These are phyloP conservation scores for Triticum timopheevii DNA, from an alignment of 176 grass and related monocot species.

Conservation along the genomic window DNA sequence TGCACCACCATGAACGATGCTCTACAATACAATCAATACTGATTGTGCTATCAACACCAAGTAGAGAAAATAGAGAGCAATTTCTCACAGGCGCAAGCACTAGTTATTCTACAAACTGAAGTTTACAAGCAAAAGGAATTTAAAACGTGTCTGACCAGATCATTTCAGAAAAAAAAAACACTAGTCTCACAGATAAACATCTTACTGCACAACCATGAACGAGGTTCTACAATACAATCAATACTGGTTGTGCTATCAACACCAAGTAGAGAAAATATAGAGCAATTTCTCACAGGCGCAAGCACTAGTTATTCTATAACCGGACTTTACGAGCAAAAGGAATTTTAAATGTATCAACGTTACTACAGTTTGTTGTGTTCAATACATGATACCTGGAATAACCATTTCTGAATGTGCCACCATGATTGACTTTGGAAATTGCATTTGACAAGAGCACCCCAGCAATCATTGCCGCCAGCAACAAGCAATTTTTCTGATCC, in stretches of 20 bases:
- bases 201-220: no score
- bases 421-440: conserved; percentile 3
- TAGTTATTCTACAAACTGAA: no score
- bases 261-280: background rate
- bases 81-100: no score
- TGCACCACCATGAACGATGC: no score
- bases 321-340: background rate
- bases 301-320: background rate
- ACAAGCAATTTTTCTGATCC: background rate
- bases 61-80: no score
- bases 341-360: background rate
- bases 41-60: no score
- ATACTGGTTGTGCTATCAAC: background rate
- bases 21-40: no score
- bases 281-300: background rate
- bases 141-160: no score
- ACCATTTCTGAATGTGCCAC: background rate
- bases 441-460: background rate
- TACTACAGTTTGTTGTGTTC: background rate
- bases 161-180: no score
- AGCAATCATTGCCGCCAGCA: background rate
- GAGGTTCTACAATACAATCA: background rate
- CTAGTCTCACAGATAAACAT: no score
- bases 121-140: no score
- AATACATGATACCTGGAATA: conserved; percentile 15